Evolutionary conservation across 169 alveolate species (phyloP).

Genomic region (Fabrea salina): DNA sequence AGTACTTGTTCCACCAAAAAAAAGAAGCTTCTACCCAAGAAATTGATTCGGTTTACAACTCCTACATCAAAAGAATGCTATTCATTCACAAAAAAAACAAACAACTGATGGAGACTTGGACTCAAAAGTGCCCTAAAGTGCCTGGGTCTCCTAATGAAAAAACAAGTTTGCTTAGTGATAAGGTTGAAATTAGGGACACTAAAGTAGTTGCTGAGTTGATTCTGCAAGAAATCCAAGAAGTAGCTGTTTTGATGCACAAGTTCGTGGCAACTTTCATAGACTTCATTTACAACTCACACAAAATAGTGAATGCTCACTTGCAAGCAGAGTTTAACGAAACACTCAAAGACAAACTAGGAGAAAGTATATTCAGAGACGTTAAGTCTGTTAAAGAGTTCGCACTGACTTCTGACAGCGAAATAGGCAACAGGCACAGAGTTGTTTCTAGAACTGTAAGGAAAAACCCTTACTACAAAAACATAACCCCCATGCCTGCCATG

Average conservation of each 20-base stretch:
- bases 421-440: slow-evolving; percentile 8
- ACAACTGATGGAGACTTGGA: not conserved
- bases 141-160: too few relatives aligned
- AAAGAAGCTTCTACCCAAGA: slow-evolving; percentile 27
- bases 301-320: slow-evolving; percentile 12
- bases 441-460: not conserved
- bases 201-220: not conserved
- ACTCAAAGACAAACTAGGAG: slow-evolving; percentile 36
- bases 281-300: slow-evolving; percentile 30
- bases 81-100: not conserved
- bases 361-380: slow-evolving; percentile 17
- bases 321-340: slow-evolving; percentile 3
- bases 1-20: not conserved
- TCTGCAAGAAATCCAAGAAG: slow-evolving; percentile 6
- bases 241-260: slow-evolving; percentile 3
- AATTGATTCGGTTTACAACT: slow-evolving; percentile 30
- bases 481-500: not conserved
- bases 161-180: not conserved
- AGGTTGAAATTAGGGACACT: not conserved
- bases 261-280: slow-evolving; percentile 1
- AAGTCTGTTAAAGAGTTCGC: not conserved
- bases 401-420: not conserved
- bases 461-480: not conserved
- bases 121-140: too few relatives aligned
- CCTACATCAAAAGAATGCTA: not conserved